Evolutionary conservation across 2,329 filamentous ascomycete genomes (phyloP).

Genomic region (Ilyonectria sp.): DNA sequence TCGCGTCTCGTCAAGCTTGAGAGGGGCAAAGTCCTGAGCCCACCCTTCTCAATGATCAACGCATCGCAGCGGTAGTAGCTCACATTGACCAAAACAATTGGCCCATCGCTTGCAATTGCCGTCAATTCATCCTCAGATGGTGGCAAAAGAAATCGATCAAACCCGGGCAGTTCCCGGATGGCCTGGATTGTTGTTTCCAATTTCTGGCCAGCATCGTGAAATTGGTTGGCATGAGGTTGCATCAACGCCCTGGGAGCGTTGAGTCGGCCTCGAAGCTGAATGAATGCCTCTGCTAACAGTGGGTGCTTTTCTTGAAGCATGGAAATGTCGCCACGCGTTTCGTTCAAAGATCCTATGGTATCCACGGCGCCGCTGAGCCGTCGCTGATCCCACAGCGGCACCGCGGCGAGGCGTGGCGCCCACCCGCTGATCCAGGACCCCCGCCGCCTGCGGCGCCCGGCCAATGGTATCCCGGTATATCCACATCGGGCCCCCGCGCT

Average conservation of each 20-base stretch:
- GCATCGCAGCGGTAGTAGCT: constrained; percentile 1
- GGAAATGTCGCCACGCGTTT: neutral
- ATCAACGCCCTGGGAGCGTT: neutral
- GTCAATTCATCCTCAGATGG: neutral
- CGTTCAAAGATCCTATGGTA: neutral
- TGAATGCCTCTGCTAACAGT: neutral
- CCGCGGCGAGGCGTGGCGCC: too few relatives aligned
- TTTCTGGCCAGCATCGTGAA: too few relatives aligned
- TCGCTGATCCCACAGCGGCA: too few relatives aligned
- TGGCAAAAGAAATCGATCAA: neutral
- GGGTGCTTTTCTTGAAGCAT: neutral
- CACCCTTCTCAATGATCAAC: neutral
- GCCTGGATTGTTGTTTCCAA: neutral
- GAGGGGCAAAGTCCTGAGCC: neutral
- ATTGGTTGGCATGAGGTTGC: neutral
- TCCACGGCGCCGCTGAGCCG: too few relatives aligned
- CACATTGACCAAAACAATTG: neutral
- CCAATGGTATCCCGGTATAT: neutral
- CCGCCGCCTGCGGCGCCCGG: too few relatives aligned
- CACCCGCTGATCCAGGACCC: too few relatives aligned
- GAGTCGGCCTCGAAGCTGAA: neutral
- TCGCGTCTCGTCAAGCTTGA: too few relatives aligned
- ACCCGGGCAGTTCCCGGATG: neutral
- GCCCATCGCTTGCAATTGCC: neutral
- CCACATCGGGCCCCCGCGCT: neutral